A percentile compares a stretch with the other conserved stretches of the same genome.
These are phyloP conservation scores for Berberis thunbergii DNA, from an alignment of 164 flowering plant genomes.

Conservation along the genomic window DNA sequence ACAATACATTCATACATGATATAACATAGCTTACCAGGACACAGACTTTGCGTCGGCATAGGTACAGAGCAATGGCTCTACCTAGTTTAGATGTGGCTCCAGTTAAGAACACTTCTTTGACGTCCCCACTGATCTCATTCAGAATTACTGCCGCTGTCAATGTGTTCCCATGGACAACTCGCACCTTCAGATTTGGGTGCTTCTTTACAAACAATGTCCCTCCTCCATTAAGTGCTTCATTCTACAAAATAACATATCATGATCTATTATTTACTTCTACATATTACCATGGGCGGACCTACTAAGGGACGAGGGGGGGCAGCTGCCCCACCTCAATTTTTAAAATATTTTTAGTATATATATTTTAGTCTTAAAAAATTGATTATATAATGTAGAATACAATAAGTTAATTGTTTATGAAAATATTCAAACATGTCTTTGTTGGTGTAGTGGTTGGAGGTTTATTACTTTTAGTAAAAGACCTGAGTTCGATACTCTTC, in stretches of 20 bases:
- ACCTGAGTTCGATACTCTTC: too few relatives aligned
- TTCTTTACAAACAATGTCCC: conserved; percentile 75
- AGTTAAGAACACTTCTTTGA: conserved; percentile 66
- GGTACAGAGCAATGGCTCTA: conserved; percentile 91
- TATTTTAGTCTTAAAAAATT: too few relatives aligned
- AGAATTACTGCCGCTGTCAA: conserved; percentile 88
- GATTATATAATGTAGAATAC: too few relatives aligned
- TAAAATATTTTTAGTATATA: too few relatives aligned
- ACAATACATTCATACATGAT: not conserved
- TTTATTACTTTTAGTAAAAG: too few relatives aligned
- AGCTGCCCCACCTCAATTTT: too few relatives aligned
- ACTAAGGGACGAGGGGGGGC: too few relatives aligned
- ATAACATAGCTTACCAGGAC: conserved; percentile 47
- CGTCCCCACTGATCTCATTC: conserved; percentile 51
- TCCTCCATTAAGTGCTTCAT: conserved; percentile 88
- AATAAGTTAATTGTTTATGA: too few relatives aligned
- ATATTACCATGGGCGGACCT: too few relatives aligned
- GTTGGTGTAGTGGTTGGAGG: too few relatives aligned
- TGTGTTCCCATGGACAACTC: conserved; percentile 93
- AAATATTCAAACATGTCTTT: too few relatives aligned
- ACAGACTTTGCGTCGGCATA: conserved; percentile 44
- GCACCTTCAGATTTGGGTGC: conserved; percentile 61
- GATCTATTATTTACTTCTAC: not conserved
- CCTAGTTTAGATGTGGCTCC: conserved; percentile 99
- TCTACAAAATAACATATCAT: conserved; percentile 27